Evolutionary conservation across 2,329 filamentous ascomycete species (phyloP).

Genomic region (Alternaria metachromatica): DNA sequence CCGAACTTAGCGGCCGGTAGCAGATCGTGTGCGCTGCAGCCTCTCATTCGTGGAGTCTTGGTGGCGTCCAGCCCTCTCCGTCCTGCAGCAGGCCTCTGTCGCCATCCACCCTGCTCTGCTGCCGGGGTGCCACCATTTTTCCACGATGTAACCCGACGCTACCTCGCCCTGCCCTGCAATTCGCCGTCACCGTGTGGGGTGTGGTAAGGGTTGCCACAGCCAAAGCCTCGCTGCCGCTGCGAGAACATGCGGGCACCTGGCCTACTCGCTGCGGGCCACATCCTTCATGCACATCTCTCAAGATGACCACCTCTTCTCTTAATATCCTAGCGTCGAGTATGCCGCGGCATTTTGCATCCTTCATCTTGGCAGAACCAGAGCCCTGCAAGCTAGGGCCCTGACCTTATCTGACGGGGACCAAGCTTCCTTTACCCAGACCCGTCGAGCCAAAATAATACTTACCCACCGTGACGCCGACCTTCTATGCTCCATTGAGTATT

Average conservation of each 20-base stretch:
- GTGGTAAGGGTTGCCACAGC: slow-evolving; percentile 44
- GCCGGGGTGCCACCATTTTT: slow-evolving; percentile 30
- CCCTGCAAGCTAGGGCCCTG: slow-evolving; percentile 38
- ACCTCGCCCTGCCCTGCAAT: slow-evolving; percentile 37
- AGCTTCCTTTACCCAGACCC: slow-evolving; percentile 38
- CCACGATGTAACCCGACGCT: slow-evolving; percentile 49
- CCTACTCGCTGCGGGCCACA: slow-evolving; percentile 40
- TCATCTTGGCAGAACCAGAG: slow-evolving; percentile 36
- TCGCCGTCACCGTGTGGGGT: slow-evolving; percentile 46
- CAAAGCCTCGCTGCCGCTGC: slow-evolving; percentile 42
- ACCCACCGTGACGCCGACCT: slow-evolving; percentile 46
- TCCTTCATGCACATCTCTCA: slow-evolving; percentile 39
- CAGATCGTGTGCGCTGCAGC: slow-evolving; percentile 31
- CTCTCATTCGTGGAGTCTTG: slow-evolving; percentile 34
- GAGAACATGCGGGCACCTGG: slow-evolving; percentile 45
- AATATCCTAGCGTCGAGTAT: slow-evolving; percentile 42
- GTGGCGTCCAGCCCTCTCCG: slow-evolving; percentile 46
- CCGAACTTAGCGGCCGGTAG: slow-evolving; percentile 45
- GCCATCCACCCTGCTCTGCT: slow-evolving; percentile 31
- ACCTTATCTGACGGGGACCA: slow-evolving; percentile 49
- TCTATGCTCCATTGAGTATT: slow-evolving; percentile 48
- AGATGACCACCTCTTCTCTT: slow-evolving; percentile 39
- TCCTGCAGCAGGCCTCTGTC: slow-evolving; percentile 41
- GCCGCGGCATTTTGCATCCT: slow-evolving; percentile 43
- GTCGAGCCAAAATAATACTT: slow-evolving; percentile 48